Evolutionary conservation across 441 rosid genomes (phyloP), one percentile per base, ranked within the genome.

Genomic region (Euphorbia celastroides): DNA sequence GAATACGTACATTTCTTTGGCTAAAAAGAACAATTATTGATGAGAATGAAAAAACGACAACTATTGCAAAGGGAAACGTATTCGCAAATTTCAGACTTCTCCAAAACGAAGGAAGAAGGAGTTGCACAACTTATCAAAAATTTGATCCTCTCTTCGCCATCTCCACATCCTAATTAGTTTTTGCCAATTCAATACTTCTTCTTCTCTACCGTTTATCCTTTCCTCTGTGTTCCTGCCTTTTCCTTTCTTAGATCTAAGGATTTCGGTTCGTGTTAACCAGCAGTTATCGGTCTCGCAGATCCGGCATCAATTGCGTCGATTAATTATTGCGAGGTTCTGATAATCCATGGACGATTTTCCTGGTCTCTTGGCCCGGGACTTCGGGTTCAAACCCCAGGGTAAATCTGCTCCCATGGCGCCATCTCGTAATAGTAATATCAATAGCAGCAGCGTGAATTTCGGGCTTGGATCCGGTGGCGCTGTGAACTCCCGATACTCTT

Each of bases 381-480:
- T 84, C 61, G 96, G 90, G 65, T 76, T 79, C 75, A 89, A 83
- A 61, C 93, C 94, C 30, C 97, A 84, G 25, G 89, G 93, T n/a
- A 92, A 87, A 71, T 81, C 93, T 22, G 90, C 92, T 17, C 97
- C 97, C 42, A 88, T 91, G 97, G 83, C 91, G 0, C 77, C 90
- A 22, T 78, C 87, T 61, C 74, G 83, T 2, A 52, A 46, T 44
- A 61, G 75, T 10, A 46, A 74, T 34, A 60, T 23, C 41, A 28
- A n/a, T 70, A 64, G 28, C 60, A 66, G 64, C 22, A 34, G 27
- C 28, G 68, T 79, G 0, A 72, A 26, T 72, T 81, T 72, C 41
- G 81, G 81, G 25, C 60, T 67, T 56, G 81, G 81, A 60, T 74
- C 83, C 59, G 67, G 74, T 26, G 67, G 72, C 30, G 44, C 82